phyloP scores from a whole-genome alignment of 345 rosid genomes.

The Erysimum cheiranthoides region DNA sequence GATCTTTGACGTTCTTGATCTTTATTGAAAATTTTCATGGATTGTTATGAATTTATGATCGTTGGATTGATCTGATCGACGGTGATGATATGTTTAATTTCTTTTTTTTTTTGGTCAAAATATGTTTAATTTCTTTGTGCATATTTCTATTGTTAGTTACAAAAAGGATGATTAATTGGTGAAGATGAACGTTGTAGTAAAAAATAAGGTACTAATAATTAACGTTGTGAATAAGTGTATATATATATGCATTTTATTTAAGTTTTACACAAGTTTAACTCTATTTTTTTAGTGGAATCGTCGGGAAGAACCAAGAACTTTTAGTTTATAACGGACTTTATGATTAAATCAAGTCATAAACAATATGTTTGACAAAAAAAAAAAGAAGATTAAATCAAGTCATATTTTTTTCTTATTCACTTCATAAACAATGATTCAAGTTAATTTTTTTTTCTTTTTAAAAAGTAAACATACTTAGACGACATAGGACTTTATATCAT shows the following conservation, averaged over 20 bases:
- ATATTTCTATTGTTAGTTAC: slow-evolving; percentile 9
- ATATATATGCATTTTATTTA: too few species aligned
- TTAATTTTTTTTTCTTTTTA: too few species aligned
- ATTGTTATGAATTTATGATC: slow-evolving; percentile 4
- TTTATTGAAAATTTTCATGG: slow-evolving; percentile 49
- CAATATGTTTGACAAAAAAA: too few species aligned
- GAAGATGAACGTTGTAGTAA: not conserved
- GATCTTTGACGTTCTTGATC: slow-evolving; percentile 73
- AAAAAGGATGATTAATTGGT: slow-evolving; percentile 2
- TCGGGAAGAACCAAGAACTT: too few species aligned
- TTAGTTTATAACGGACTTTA: not conserved
- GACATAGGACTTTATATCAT: not conserved
- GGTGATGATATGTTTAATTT: slow-evolving; percentile 18
- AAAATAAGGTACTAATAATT: too few species aligned
- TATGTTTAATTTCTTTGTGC: slow-evolving; percentile 21
- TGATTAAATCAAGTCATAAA: not conserved
- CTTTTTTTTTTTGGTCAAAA: too few species aligned
- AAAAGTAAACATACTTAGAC: not conserved
- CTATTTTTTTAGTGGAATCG: too few species aligned
- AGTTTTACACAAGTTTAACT: not conserved
- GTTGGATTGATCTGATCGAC: slow-evolving; percentile 30
- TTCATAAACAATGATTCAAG: not conserved
- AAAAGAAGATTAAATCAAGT: not conserved
- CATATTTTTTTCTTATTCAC: not conserved
- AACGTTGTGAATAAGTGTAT: too few species aligned